phyloP scores from a whole-genome alignment of 495 filamentous ascomycete species.

The Cetradonia linearis region DNA sequence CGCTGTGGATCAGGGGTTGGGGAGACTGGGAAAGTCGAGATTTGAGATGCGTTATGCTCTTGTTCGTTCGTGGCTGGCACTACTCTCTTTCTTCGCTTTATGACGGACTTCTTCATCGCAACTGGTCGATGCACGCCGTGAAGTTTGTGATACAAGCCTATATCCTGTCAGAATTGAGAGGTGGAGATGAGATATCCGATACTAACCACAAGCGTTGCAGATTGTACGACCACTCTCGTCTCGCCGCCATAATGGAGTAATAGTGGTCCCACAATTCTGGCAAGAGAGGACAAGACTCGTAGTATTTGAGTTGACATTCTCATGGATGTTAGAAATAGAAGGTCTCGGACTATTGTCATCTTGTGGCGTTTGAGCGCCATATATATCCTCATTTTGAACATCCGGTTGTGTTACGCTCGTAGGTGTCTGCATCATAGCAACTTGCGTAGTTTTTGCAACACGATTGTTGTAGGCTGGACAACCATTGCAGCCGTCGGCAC shows the following conservation, averaged over 20 bases:
- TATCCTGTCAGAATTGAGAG: constrained; percentile 24
- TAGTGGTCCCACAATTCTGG: constrained; percentile 94
- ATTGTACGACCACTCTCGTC: constrained; percentile 95
- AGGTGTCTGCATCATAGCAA: constrained; percentile 45
- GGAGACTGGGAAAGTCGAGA: constrained; percentile 20
- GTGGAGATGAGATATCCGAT: neutral
- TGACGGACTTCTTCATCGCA: constrained; percentile 94
- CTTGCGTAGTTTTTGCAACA: constrained; percentile 74
- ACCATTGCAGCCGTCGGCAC: constrained; percentile 89
- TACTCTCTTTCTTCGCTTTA: constrained; percentile 92
- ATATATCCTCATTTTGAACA: constrained; percentile 13
- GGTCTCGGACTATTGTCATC: constrained; percentile 25
- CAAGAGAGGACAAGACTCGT: constrained; percentile 81
- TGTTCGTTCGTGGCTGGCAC: constrained; percentile 65
- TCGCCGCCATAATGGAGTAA: constrained; percentile 91
- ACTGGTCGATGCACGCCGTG: constrained; percentile 87
- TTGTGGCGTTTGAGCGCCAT: constrained; percentile 17
- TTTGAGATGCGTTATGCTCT: constrained; percentile 19
- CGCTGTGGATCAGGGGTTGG: constrained; percentile 32
- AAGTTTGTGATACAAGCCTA: constrained; percentile 94
- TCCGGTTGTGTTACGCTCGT: constrained; percentile 10
- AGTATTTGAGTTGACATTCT: constrained; percentile 26
- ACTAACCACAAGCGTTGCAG: constrained; percentile 94
- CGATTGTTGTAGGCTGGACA: constrained; percentile 97
- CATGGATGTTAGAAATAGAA: constrained; percentile 14